Percentiles rank a stretch among this genome's conserved stretches.
These are phyloP conservation scores for Tritrichomonas musculus DNA, from an alignment of 208 protist species.

Conservation along the genomic window DNA sequence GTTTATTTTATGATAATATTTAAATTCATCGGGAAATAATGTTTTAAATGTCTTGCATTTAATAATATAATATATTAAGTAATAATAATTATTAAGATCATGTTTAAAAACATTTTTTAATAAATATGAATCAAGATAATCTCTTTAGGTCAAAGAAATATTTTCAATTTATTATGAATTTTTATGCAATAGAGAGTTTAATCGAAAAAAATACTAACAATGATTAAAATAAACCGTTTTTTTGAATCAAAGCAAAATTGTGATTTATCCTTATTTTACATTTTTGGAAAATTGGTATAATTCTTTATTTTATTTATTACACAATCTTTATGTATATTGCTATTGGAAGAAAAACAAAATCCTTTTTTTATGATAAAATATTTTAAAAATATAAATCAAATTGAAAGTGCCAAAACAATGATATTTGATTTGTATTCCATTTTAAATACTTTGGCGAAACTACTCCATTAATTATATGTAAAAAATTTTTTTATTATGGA, in stretches of 20 bases:
- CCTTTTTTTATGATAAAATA: no score
- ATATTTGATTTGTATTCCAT: no score
- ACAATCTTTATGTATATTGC: no score
- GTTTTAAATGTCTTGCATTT: neutral
- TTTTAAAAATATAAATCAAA: no score
- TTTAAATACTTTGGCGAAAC: neutral
- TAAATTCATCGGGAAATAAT: neutral
- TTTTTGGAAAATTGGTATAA: no score
- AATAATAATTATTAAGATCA: neutral
- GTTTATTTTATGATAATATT: neutral
- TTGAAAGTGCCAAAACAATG: no score
- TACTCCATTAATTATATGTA: neutral
- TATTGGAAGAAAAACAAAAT: no score
- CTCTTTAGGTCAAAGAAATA: neutral
- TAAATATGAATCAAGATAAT: neutral
- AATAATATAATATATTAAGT: neutral
- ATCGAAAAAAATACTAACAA: neutral
- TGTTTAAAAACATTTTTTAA: neutral
- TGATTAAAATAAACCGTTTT: neutral
- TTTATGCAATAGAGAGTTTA: neutral
- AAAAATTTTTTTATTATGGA: neutral
- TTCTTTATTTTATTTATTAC: no score
- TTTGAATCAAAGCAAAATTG: neutral
- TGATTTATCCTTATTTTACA: no score
- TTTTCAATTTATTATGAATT: neutral